A percentile compares a stretch with the other conserved stretches of the same genome.
Evolutionary conservation across 768 basidiomycete genomes (phyloP).

Genomic region (Termitomyces sp.): DNA sequence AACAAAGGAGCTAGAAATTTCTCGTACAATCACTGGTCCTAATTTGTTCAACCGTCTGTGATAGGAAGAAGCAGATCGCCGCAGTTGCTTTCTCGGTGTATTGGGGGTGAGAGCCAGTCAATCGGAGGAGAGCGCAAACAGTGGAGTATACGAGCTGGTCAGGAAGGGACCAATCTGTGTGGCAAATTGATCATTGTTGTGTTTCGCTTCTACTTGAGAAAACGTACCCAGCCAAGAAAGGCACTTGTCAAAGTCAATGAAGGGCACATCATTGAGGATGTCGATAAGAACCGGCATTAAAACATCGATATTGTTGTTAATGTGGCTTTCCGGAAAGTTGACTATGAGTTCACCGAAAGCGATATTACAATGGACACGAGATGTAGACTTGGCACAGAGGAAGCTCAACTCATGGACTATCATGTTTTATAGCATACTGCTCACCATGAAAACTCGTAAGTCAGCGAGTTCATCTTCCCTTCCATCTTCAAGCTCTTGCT

Average conservation of each 20-base stretch:
- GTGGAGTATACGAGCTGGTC: conserved; percentile 81
- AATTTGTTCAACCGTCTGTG: conserved; percentile 50
- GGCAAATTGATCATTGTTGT: not conserved
- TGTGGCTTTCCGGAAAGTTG: conserved; percentile 51
- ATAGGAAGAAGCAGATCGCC: conserved; percentile 60
- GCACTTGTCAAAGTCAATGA: conserved; percentile 70
- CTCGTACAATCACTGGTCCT: conserved; percentile 46
- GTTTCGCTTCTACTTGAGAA: not conserved
- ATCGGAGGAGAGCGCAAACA: conserved; percentile 65
- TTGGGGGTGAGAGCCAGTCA: conserved; percentile 48
- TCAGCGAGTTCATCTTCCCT: conserved; percentile 20
- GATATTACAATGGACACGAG: conserved; percentile 72
- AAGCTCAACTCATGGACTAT: conserved; percentile 1
- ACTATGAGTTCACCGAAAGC: conserved; percentile 77
- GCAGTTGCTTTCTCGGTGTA: conserved; percentile 44
- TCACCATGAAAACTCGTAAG: conserved; percentile 37
- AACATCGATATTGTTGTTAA: conserved; percentile 43
- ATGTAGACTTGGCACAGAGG: conserved; percentile 44
- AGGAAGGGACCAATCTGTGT: conserved; percentile 79
- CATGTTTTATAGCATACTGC: conserved; percentile 1
- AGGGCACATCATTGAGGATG: conserved; percentile 66
- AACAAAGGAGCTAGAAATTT: not conserved
- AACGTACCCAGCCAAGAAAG: conserved; percentile 73
- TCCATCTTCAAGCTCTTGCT: conserved; percentile 21
- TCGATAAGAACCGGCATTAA: conserved; percentile 58